Conservation (phyloP, 202 grass and related monocot genomes). For the Setaria viridis region DNA sequence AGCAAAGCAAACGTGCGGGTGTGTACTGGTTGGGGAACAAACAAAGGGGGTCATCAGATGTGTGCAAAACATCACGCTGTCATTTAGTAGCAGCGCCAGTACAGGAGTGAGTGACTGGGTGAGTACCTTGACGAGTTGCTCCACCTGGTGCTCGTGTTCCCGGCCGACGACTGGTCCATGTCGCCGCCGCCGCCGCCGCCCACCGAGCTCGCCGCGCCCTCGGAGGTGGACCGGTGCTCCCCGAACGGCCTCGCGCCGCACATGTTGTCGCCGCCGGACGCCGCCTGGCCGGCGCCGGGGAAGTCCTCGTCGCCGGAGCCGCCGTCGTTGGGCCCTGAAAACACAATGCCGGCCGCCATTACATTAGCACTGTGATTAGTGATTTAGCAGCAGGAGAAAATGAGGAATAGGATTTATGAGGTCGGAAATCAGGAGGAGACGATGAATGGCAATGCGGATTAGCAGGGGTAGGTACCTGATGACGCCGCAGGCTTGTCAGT, state of each 20-base stretch:
- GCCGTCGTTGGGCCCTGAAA: constrained; percentile 61
- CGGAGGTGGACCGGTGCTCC: constrained; percentile 56
- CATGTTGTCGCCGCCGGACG: constrained; percentile 57
- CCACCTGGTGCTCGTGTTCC: constrained; percentile 78
- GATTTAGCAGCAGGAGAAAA: neutral
- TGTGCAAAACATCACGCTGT: constrained; percentile 33
- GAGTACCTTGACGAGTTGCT: constrained; percentile 91
- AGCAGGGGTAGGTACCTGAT: constrained; percentile 58
- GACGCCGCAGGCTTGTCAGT: constrained; percentile 93
- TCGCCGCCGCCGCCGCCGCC: constrained; percentile 38
- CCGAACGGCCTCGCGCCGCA: constrained; percentile 45
- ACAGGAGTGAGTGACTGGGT: neutral
- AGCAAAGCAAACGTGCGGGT: constrained; percentile 8
- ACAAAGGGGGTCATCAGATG: constrained; percentile 16
- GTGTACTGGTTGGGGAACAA: constrained; percentile 10
- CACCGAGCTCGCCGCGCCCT: constrained; percentile 55
- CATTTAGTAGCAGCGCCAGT: constrained; percentile 11
- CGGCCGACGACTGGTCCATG: constrained; percentile 69
- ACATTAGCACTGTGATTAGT: neutral
- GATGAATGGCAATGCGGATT: constrained; percentile 46
- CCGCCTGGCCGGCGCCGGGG: constrained; percentile 45
- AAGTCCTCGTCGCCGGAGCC: constrained; percentile 91
- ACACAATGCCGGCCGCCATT: neutral
- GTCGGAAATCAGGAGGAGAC: neutral
- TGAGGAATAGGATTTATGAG: neutral